Percentiles rank a stretch among this genome's conserved stretches.
These are phyloP conservation scores for Plasmodium reichenowi DNA, from an alignment of 169 alveolate genomes.

Conservation along the genomic window DNA sequence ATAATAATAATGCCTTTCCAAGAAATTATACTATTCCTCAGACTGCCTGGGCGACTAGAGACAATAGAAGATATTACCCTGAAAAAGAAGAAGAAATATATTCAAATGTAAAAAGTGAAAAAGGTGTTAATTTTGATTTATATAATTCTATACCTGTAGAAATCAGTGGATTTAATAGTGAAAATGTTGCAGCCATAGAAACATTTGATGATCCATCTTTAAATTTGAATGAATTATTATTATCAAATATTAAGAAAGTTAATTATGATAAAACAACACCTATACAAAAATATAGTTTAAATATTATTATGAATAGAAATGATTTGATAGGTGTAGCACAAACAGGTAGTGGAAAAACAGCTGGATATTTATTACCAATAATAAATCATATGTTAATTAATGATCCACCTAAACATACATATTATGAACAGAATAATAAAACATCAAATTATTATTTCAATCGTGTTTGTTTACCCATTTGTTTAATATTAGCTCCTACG, in stretches of 20 bases:
- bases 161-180: conserved; percentile 86
- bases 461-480: conserved; percentile 83
- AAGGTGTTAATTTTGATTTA: conserved; percentile 90
- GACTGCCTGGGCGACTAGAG: conserved; percentile 88
- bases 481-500: conserved; percentile 96
- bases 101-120: conserved; percentile 84
- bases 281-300: conserved; percentile 96
- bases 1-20: conserved; percentile 18
- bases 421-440: conserved; percentile 42
- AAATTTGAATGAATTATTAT: conserved; percentile 82
- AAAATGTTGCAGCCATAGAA: conserved; percentile 85
- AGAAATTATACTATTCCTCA: conserved; percentile 50
- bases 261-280: conserved; percentile 95
- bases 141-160: conserved; percentile 92
- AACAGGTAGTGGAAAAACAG: conserved; percentile 99
- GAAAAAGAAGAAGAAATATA: conserved; percentile 89
- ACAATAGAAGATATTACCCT: conserved; percentile 84
- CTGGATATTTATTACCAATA: conserved; percentile 97
- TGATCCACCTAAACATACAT: conserved; percentile 88
- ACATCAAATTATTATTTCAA: conserved; percentile 53
- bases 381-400: conserved; percentile 91
- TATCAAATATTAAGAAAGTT: conserved; percentile 85
- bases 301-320: conserved; percentile 92
- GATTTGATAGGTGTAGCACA: conserved; percentile 98
- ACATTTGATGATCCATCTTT: conserved; percentile 82